Evolutionary conservation across 2,329 filamentous ascomycete genomes (phyloP), one percentile per base, ranked within the genome.

Genomic region (Fusarium sambucinum): DNA sequence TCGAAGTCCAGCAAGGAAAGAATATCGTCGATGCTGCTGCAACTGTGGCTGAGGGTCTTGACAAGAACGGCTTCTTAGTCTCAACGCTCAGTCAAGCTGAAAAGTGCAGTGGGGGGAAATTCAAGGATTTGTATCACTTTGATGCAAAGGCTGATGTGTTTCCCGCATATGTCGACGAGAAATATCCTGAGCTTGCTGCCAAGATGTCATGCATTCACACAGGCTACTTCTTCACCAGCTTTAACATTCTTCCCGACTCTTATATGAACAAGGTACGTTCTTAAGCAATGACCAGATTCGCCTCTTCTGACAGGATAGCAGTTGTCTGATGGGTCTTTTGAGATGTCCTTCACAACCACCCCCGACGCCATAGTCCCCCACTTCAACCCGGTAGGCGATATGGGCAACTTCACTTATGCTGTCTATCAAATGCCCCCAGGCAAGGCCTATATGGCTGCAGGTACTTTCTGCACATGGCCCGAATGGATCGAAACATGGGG

Each of bases 11-110:
- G 6, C 69, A 72, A 19, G 69, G 69, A 7, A 72, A 63, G 63
- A 89, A 88, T 60, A 84, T 89, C 30, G 84, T 80, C 5, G 82
- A 87, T 63, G 86, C 85, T 0, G 86, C 85, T 0, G 83, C 83
- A 1, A 68, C 74, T 0, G 78, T 77, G 0, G 75, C 77, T 1
- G 77, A 71, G 29, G 77, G 78, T 0, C 76, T 87, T 2, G 82
- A 83, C 29, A 73, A 69, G 2, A 85, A 84, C 61, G 82, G 84
- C 0, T 84, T 86, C 59, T 73, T 86, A 7, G 84, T 79, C 3
- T 87, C 84, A 32, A 86, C 84, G 1, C 69, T 87, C 63, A 85
- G 83, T 67, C 77, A 86, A 66, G 84, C 82, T 0, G 70, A 63
- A 11, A 81, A 80, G 50, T 83, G 80, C 65, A 87, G 83, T 59